Percentiles rank a stretch among this genome's conserved stretches.
Conservation (phyloP, 2,329 filamentous ascomycete species). For the Chaetothyriales sp. region DNA sequence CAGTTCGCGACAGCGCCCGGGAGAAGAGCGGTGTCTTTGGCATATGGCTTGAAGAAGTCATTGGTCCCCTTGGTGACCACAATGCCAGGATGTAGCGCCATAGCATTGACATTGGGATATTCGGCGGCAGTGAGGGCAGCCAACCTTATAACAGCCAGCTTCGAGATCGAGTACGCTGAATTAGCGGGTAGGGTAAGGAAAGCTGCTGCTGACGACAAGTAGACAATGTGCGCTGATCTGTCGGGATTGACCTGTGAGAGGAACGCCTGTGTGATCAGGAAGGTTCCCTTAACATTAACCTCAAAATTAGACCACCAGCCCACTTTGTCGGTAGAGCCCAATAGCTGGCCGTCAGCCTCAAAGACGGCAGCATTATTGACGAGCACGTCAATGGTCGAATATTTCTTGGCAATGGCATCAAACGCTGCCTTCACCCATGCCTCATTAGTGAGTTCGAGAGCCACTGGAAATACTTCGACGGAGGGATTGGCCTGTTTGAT, state of each 20-base stretch:
- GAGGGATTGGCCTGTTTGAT: neutral
- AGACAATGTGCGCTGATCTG: no score
- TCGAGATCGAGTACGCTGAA: constrained; percentile 25
- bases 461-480: neutral
- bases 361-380: constrained; percentile 27
- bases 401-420: neutral
- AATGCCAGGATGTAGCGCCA: constrained; percentile 25
- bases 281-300: no score
- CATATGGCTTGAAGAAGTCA: neutral
- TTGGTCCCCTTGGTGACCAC: constrained; percentile 23
- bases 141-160: constrained; percentile 24
- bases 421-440: neutral
- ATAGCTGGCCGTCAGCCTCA: constrained; percentile 1
- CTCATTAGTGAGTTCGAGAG: neutral
- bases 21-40: neutral
- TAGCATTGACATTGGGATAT: constrained; percentile 24
- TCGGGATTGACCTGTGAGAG: no score
- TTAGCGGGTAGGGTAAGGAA: no score
- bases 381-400: constrained; percentile 17
- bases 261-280: no score
- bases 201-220: no score
- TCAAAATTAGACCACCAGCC: no score
- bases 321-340: no score
- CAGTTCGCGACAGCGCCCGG: neutral
- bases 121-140: constrained; percentile 22